phyloP scores from a whole-genome alignment of 225 moss, liverwort and hornwort species.

The Rhytidiadelphus loreus region DNA sequence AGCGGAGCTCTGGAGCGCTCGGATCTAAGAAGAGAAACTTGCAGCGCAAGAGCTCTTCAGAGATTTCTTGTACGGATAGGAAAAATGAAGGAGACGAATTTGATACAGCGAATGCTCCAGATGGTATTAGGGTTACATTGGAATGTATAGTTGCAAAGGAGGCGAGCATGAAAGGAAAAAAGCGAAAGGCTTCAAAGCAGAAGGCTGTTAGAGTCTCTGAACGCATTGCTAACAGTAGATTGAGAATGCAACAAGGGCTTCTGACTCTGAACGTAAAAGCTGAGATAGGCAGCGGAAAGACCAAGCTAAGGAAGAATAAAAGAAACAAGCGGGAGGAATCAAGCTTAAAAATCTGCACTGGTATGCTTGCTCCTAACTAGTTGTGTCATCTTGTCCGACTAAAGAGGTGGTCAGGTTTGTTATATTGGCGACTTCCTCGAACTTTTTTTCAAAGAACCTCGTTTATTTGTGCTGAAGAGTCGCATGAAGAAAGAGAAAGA shows the following conservation, averaged over 20 bases:
- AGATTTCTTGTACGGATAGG: background rate
- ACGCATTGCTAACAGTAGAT: constrained; percentile 27
- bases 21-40: constrained; percentile 1
- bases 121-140: background rate
- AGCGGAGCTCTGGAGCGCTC: background rate
- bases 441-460: background rate
- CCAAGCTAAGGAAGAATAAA: constrained; percentile 3
- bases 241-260: constrained; percentile 20
- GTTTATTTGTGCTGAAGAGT: background rate
- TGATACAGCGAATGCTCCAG: background rate
- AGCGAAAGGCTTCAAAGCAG: background rate
- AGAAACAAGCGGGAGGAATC: background rate
- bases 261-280: background rate
- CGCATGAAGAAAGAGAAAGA: background rate
- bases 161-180: background rate
- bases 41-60: background rate
- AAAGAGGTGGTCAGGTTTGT: background rate
- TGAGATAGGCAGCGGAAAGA: background rate
- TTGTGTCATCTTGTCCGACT: background rate
- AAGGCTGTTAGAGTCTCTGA: constrained; percentile 25
- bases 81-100: background rate
- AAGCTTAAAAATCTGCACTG: background rate
- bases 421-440: background rate
- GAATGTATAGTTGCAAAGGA: background rate
- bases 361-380: constrained; percentile 14